Conservation (phyloP, 495 filamentous ascomycete species). For the Annulohypoxylon maeteangense region DNA sequence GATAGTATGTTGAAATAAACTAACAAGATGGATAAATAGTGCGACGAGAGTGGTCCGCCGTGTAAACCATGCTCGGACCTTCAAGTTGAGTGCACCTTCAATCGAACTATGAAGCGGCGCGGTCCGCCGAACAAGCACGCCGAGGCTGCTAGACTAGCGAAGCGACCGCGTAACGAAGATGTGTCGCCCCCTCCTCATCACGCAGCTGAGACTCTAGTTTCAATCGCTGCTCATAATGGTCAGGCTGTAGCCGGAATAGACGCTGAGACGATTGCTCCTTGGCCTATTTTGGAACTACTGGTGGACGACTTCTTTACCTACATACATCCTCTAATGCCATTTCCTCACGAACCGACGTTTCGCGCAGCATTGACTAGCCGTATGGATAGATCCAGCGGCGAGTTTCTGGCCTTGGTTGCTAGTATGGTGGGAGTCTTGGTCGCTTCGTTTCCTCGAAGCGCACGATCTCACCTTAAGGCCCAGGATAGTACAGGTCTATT, state of each 20-base stretch:
- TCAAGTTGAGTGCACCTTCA: conserved; percentile 85
- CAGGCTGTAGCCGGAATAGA: conserved; percentile 54
- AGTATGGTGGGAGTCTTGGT: conserved; percentile 83
- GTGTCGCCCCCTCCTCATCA: conserved; percentile 60
- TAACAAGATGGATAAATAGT: conserved; percentile 61
- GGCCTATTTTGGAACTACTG: conserved; percentile 71
- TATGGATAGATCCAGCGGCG: conserved; percentile 73
- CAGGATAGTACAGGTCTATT: conserved; percentile 66
- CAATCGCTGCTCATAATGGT: conserved; percentile 47
- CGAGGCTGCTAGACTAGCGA: conserved; percentile 71
- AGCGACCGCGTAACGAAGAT: conserved; percentile 56
- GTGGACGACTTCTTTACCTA: conserved; percentile 92
- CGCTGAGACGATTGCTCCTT: conserved; percentile 80
- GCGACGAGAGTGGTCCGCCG: conserved; percentile 80
- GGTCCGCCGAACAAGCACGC: conserved; percentile 89
- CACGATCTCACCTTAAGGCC: conserved; percentile 73
- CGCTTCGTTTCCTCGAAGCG: conserved; percentile 83
- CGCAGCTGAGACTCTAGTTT: conserved; percentile 60
- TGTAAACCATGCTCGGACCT: conserved; percentile 83
- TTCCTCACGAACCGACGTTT: conserved; percentile 90
- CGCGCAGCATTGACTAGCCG: conserved; percentile 73
- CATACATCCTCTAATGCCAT: conserved; percentile 85
- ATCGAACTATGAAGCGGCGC: conserved; percentile 78
- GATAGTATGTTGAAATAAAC: conserved; percentile 8
- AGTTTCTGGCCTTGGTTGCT: conserved; percentile 80